Conservation (phyloP, 768 basidiomycete species). For the Rhodotorula kratochvilovae region DNA sequence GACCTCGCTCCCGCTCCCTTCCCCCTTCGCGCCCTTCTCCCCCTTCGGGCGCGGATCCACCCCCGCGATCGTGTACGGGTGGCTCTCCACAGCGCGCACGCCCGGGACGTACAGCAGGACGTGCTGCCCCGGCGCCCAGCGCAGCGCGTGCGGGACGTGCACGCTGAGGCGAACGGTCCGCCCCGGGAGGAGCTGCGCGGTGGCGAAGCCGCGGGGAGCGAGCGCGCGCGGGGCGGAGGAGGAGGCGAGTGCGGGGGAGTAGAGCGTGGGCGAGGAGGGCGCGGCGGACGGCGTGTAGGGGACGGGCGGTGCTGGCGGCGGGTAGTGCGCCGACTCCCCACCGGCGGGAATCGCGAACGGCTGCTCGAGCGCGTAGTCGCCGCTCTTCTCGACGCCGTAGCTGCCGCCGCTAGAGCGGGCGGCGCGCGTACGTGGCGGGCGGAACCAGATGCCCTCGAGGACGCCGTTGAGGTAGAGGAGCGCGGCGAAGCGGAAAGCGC, state of each 20-base stretch:
- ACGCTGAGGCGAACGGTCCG: conserved; percentile 66
- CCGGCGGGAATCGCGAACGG: not conserved
- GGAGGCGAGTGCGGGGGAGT: not conserved
- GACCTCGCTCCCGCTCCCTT: conserved; percentile 55
- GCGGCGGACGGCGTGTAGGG: not conserved
- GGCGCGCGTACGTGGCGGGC: not conserved
- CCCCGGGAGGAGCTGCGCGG: conserved; percentile 66
- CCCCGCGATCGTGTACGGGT: conserved; percentile 70
- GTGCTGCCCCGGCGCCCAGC: conserved; percentile 76
- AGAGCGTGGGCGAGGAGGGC: not conserved
- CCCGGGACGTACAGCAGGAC: conserved; percentile 65
- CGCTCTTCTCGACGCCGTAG: not conserved
- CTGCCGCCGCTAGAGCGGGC: not conserved
- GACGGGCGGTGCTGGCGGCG: conserved; percentile 2
- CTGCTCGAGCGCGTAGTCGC: not conserved
- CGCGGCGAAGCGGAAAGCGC: conserved; percentile 57
- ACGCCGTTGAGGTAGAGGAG: conserved; percentile 60
- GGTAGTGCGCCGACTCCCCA: conserved; percentile 4
- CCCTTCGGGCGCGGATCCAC: conserved; percentile 48
- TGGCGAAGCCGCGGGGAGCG: conserved; percentile 65
- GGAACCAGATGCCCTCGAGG: conserved; percentile 39
- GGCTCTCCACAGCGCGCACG: conserved; percentile 59
- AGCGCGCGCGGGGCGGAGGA: not conserved
- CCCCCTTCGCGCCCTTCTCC: conserved; percentile 1
- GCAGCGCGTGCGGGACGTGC: conserved; percentile 56